Base-by-base conservation (phyloP, 83 land plant genomes). In the Picea engelmannii region DNA sequence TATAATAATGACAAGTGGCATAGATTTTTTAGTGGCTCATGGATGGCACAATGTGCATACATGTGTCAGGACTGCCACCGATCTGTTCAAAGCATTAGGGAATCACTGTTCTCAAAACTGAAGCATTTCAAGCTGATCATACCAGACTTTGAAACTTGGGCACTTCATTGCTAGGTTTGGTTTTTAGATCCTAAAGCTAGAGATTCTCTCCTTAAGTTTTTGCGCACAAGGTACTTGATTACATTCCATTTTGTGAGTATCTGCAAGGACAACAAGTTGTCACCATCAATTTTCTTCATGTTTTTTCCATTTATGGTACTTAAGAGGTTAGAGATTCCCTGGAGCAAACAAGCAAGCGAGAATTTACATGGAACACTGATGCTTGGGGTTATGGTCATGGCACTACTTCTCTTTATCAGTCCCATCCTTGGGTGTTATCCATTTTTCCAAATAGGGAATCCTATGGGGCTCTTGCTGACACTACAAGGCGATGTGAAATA, bases 301-400 rank as follows among this genome's bases (percentile, higher is more conserved):
- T 92, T 66, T 84, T 96, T 63, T 90, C 96, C 7, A 85, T 95
- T 24, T 95, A 97, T 88, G 99, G 99, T 63, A 94, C 98, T 65
- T 98, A 98, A 79, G 99, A 97, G 88, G 98, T 89, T 42, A 88
- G 96, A 81, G 99, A 98, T 27, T 86, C 89, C 58, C 89, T 97
- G 21, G 98, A 97, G 86, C 95, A 98, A 40, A 90, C 96, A 17
- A 96, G 99, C 62, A 94, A 88, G 79, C 87, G 99, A 81, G 85
- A 95, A 47, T 95, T 93, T 80, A 88, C 98, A 12, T 97, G 99
- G 99, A 97, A 97, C 80, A 92, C 97, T 23, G 99, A 95, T 89
- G 92, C 99, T 0, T 95, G 96, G 96, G 99, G 98, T 65, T 97
- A 92, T 86, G 91, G 96, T 47, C 25, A 85, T 76, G 92, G 90